Base-by-base conservation (phyloP, 805 yeast genomes). In the Candida piceae region DNA sequence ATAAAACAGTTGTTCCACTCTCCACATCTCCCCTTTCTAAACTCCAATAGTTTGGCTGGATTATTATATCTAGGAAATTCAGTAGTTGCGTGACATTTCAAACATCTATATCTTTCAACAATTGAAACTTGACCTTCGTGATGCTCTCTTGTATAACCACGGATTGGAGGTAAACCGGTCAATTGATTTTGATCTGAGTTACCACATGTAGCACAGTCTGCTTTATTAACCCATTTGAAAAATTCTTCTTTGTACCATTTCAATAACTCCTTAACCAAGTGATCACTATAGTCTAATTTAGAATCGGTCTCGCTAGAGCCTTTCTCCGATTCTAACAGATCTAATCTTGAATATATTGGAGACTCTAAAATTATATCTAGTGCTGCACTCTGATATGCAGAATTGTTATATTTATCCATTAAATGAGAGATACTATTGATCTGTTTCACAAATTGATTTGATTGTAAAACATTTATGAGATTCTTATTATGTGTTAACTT, bases 1-100 rank as follows among this genome's bases (percentile, higher is more conserved):
- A 84, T 70, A 54, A 89, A 88, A 44, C 90, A 77, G 48, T 84
- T 84, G 38, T 89, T 90, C 95, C 95, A 90, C 57, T 90, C 97
- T 1, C 97, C 97, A 60, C 97, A 90, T 32, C 97, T 68, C 0
- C 97, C 97, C 23, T 55, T 54, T 29, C 86, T 63, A 0, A 81
- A 72, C 20, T 73, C 64, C 12, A 90, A 58, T 17, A 90, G 61
- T 41, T 71, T 74, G 1, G 61, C 62, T 0, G 90, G 83, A 43
- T 78, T 73, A 53, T 84, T 81, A 52, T 84, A 83, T 25, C 97
- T 66, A 1, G 96, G 88, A 45, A 87, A 90, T 32, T 85, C 64
- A 12, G 76, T 64, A 1, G 39, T 36, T 0, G 37, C 28, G 2
- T 55, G 44, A 57, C 96, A 87, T 2, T 47, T 44, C 1, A 42